Conservation (phyloP, 371 early-diverging fungal genomes). For the Lichtheimia ramosa region DNA sequence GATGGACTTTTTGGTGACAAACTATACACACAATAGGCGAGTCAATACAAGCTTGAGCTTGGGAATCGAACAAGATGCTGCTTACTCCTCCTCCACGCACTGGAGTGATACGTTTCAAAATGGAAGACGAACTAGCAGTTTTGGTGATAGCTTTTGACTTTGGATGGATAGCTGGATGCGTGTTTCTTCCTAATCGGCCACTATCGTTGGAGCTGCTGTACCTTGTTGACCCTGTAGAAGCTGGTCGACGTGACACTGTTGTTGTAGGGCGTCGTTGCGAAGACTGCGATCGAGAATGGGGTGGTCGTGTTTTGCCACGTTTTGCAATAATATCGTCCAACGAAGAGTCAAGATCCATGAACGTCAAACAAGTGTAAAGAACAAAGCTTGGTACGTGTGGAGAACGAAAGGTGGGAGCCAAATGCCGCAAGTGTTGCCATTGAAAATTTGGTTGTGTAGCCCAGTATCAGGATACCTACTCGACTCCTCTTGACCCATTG, state of each 20-base stretch:
- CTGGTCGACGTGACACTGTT: background rate
- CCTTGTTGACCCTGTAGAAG: background rate
- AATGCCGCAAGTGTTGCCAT: too few relatives aligned
- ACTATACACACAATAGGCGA: background rate
- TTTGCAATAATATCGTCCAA: conserved; percentile 26
- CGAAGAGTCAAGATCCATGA: conserved; percentile 22
- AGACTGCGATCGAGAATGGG: background rate
- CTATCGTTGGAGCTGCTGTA: background rate
- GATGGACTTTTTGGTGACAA: background rate
- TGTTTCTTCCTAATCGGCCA: background rate
- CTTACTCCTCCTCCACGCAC: background rate
- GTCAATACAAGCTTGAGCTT: background rate
- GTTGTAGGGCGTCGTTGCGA: background rate
- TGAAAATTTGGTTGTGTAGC: too few relatives aligned
- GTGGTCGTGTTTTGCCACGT: background rate
- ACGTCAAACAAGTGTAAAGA: too few relatives aligned
- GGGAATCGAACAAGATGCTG: background rate
- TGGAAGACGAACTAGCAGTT: background rate
- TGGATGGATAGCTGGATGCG: background rate
- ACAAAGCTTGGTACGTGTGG: too few relatives aligned
- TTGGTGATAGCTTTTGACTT: background rate
- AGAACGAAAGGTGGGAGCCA: too few relatives aligned
- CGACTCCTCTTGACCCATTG: too few relatives aligned
- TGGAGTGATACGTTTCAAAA: background rate
- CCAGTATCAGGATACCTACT: too few relatives aligned